Percentiles rank a stretch among this genome's conserved stretches.
Evolutionary conservation across 345 rosid species (phyloP).

Genomic region (Noccaea bulbosa): DNA sequence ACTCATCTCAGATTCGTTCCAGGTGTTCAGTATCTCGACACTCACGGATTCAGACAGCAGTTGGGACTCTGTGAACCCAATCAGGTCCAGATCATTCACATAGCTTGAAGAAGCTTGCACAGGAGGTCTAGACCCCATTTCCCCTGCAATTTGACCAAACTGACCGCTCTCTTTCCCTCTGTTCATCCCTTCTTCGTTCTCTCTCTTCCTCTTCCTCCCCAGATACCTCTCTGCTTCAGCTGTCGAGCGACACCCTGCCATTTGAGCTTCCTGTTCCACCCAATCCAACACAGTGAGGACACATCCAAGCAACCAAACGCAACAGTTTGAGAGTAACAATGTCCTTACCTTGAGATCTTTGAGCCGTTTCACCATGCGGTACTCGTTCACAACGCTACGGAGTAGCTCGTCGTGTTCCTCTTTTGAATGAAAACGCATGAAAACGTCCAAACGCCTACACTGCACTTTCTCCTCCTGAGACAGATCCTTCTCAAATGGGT

Average conservation of each 20-base stretch:
- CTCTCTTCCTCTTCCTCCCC: constrained; percentile 70
- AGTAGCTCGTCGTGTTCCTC: constrained; percentile 90
- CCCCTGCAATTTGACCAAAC: constrained; percentile 49
- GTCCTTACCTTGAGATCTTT: constrained; percentile 73
- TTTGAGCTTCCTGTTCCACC: constrained; percentile 76
- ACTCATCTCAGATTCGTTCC: constrained; percentile 9
- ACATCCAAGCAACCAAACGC: constrained; percentile 27
- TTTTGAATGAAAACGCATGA: constrained; percentile 93
- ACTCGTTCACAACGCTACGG: constrained; percentile 70
- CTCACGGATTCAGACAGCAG: constrained; percentile 87
- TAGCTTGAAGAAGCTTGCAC: constrained; percentile 68
- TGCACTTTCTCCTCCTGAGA: constrained; percentile 76
- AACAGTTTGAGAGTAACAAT: constrained; percentile 8
- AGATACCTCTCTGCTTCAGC: constrained; percentile 80
- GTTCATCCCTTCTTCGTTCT: constrained; percentile 72
- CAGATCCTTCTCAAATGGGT: constrained; percentile 76
- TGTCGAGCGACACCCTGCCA: constrained; percentile 85
- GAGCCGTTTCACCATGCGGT: constrained; percentile 70
- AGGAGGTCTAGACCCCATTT: constrained; percentile 46
- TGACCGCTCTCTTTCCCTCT: constrained; percentile 71
- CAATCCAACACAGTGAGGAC: constrained; percentile 31
- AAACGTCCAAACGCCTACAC: constrained; percentile 75
- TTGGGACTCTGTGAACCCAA: constrained; percentile 63
- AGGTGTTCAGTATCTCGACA: constrained; percentile 14
- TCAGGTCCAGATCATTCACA: constrained; percentile 59